Percentiles rank a stretch among this genome's conserved stretches.
Evolutionary conservation across 495 filamentous ascomycete species (phyloP).

Genomic region (Trichoderma erinaceum): DNA sequence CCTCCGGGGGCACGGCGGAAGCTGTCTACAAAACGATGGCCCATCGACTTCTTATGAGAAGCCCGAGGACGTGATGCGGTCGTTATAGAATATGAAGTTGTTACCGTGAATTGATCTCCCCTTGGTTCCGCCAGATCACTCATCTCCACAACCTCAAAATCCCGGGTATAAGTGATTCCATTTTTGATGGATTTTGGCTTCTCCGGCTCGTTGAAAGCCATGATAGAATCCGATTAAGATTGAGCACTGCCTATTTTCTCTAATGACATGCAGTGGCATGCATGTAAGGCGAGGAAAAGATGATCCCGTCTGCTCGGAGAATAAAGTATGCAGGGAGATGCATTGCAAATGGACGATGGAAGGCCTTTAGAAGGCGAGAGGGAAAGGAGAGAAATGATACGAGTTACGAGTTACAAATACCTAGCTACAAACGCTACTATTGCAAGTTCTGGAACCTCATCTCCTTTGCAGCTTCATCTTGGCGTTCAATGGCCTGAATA

Average conservation of each 20-base stretch:
- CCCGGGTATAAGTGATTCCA: not conserved
- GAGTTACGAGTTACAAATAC: not conserved
- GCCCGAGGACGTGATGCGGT: not conserved
- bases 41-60: not conserved
- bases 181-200: conserved; percentile 3
- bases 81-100: not conserved
- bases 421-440: not conserved
- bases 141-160: not conserved
- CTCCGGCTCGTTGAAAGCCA: not conserved
- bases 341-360: not conserved
- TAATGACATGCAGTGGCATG: not conserved
- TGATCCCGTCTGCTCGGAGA: not conserved
- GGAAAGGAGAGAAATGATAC: not conserved
- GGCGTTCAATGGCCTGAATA: not conserved
- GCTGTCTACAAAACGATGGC: not conserved
- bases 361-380: not conserved
- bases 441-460: not conserved
- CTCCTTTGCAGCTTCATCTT: not conserved
- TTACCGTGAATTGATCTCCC: not conserved
- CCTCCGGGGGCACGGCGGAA: not conserved
- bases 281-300: not conserved
- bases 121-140: not conserved
- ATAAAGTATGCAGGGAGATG: not conserved
- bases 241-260: not conserved
- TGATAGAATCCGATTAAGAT: not conserved